Percentiles rank a stretch among this genome's conserved stretches.
Conservation (phyloP, 2,329 filamentous ascomycete species). For the Fusarium nygamai region DNA sequence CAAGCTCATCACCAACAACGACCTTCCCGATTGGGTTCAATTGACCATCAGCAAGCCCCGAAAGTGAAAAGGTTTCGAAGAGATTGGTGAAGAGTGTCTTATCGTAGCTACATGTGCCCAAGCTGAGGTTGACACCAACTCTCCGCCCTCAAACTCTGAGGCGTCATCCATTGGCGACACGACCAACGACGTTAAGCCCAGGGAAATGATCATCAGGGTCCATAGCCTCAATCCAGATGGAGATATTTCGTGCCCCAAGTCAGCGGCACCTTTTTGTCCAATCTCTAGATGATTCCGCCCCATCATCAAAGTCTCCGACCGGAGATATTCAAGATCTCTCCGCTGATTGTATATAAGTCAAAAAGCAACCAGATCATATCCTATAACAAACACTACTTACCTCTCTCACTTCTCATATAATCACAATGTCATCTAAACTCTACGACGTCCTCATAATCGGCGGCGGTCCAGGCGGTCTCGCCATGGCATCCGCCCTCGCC, state of each 20-base stretch:
- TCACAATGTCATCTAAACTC: constrained; percentile 32
- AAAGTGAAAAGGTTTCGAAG: accelerated
- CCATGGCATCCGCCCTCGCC: constrained; percentile 57
- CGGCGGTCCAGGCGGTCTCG: constrained; percentile 62
- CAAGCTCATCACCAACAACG: background rate
- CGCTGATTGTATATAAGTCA: constrained; percentile 19
- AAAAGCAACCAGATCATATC: background rate
- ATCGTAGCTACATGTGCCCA: too few relatives aligned
- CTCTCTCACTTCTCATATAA: accelerated
- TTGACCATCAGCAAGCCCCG: too few relatives aligned
- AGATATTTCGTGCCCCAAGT: background rate
- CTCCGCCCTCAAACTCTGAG: too few relatives aligned
- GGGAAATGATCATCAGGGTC: accelerated
- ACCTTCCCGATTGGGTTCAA: background rate
- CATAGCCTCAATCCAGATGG: background rate
- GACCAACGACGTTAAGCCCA: background rate
- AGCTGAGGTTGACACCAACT: background rate
- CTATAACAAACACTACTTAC: too few relatives aligned
- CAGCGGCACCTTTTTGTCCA: background rate
- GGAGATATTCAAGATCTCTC: constrained; percentile 29
- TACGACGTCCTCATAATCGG: constrained; percentile 65
- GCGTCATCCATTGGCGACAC: background rate
- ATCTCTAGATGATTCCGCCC: background rate
- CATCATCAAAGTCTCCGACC: constrained; percentile 39
- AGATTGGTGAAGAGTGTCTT: background rate